Conservation (phyloP, 129 eudicot species). For the Gnaphalium uliginosum region DNA sequence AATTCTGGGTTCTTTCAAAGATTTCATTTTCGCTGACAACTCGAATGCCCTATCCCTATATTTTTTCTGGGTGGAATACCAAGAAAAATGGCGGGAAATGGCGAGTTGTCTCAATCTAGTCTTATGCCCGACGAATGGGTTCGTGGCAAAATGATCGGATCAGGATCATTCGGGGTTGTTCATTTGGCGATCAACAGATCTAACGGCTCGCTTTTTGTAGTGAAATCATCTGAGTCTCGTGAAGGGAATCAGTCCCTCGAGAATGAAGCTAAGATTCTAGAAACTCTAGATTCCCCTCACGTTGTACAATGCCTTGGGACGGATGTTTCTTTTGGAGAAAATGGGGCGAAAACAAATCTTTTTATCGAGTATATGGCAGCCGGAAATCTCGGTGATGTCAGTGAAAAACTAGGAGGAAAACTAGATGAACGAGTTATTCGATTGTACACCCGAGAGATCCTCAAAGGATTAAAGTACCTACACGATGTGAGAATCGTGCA, state of each 20-base stretch:
- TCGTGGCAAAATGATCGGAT: constrained; percentile 66
- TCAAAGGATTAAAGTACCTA: constrained; percentile 52
- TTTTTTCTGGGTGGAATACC: not conserved
- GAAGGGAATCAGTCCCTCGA: constrained; percentile 46
- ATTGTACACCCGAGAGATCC: constrained; percentile 58
- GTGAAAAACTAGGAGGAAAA: constrained; percentile 59
- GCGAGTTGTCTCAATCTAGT: constrained; percentile 16
- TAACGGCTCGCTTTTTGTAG: constrained; percentile 64
- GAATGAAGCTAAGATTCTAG: constrained; percentile 61
- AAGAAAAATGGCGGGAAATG: constrained; percentile 33
- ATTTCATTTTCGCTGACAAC: constrained; percentile 19
- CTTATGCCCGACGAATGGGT: constrained; percentile 54
- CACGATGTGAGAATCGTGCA: constrained; percentile 61
- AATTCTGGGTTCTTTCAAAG: constrained; percentile 9
- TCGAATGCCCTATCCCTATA: constrained; percentile 14
- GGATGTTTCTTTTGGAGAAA: constrained; percentile 32
- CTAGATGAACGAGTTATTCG: constrained; percentile 51
- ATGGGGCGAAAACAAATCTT: constrained; percentile 44
- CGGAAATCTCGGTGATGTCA: constrained; percentile 57
- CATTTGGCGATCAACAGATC: constrained; percentile 67
- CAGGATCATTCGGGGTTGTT: constrained; percentile 68
- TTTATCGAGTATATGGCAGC: constrained; percentile 77
- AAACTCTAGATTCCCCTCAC: constrained; percentile 51
- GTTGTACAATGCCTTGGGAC: constrained; percentile 58
- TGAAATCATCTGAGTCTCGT: constrained; percentile 58